These are phyloP conservation scores for Eimeria acervulina DNA, from an alignment of 169 alveolate genomes.

Conservation along the genomic window DNA sequence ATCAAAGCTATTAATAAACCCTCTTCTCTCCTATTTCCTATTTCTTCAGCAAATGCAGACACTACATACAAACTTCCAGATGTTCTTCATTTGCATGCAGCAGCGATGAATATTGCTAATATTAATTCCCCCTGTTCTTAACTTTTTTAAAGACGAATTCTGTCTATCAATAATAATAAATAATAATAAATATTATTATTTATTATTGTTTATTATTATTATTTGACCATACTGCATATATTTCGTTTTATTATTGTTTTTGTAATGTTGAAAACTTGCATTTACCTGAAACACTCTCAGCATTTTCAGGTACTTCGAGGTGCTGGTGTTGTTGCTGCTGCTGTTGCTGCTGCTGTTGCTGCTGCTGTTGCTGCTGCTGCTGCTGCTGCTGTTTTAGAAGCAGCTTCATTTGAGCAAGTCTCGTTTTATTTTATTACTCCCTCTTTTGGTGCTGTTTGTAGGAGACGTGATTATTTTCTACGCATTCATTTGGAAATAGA, in stretches of 20 bases:
- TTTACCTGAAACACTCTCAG: no score
- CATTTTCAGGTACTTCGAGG: no score
- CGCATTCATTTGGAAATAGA: no score
- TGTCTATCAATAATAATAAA: no score
- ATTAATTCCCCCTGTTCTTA: background rate
- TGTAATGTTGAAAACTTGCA: background rate
- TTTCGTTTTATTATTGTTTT: background rate
- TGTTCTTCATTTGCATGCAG: constrained; percentile 18
- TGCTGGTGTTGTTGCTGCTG: background rate
- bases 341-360: background rate
- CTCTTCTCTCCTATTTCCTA: background rate
- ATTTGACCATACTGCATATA: background rate
- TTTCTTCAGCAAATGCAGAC: background rate
- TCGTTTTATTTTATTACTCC: no score
- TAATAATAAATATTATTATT: no score
- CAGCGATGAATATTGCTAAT: background rate
- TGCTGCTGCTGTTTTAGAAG: no score
- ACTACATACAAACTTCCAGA: background rate
- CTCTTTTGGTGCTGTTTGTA: no score
- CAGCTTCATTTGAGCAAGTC: no score
- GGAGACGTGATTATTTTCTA: no score
- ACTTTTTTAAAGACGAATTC: no score
- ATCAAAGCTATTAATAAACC: background rate
- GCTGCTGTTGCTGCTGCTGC: background rate
- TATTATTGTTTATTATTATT: no score